Percentiles rank a stretch among this genome's conserved stretches.
phyloP scores from a whole-genome alignment of 768 basidiomycete species.

The Lactifluus piperatus region DNA sequence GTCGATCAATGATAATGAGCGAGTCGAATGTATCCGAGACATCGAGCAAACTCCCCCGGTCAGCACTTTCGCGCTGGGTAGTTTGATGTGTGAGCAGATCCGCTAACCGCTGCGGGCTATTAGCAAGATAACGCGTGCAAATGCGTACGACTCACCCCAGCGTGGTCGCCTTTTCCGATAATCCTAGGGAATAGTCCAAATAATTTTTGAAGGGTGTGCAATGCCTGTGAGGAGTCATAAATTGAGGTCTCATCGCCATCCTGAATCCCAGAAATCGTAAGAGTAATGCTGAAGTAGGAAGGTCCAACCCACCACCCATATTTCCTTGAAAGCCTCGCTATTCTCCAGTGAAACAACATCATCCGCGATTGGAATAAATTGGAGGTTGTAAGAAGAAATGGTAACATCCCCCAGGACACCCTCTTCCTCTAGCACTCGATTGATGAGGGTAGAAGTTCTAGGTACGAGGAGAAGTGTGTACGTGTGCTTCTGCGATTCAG shows the following conservation, averaged over 20 bases:
- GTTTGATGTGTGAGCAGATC: constrained; percentile 57
- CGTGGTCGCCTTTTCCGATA: constrained; percentile 86
- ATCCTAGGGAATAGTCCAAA: constrained; percentile 90
- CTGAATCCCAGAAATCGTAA: constrained; percentile 32
- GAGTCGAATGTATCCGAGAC: constrained; percentile 67
- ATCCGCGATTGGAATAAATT: constrained; percentile 88
- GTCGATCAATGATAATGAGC: constrained; percentile 82
- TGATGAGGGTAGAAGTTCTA: constrained; percentile 76
- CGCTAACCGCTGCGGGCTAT: constrained; percentile 54
- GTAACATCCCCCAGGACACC: constrained; percentile 96
- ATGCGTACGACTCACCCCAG: constrained; percentile 41
- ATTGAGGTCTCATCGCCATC: constrained; percentile 89
- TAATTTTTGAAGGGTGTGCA: constrained; percentile 72
- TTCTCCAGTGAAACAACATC: constrained; percentile 89
- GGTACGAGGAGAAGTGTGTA: constrained; percentile 88
- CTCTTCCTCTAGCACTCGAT: constrained; percentile 84
- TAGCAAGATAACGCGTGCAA: not conserved
- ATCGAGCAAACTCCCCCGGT: constrained; percentile 34
- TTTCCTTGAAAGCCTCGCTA: constrained; percentile 76
- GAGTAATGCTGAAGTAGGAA: not conserved
- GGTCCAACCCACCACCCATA: constrained; percentile 69
- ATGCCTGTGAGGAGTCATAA: constrained; percentile 81
- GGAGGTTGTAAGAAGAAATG: constrained; percentile 80
- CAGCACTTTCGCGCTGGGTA: constrained; percentile 33
- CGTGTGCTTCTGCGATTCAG: constrained; percentile 64